Evolutionary conservation across 306 rosid species (phyloP).

Genomic region (Castanopsis chinensis): DNA sequence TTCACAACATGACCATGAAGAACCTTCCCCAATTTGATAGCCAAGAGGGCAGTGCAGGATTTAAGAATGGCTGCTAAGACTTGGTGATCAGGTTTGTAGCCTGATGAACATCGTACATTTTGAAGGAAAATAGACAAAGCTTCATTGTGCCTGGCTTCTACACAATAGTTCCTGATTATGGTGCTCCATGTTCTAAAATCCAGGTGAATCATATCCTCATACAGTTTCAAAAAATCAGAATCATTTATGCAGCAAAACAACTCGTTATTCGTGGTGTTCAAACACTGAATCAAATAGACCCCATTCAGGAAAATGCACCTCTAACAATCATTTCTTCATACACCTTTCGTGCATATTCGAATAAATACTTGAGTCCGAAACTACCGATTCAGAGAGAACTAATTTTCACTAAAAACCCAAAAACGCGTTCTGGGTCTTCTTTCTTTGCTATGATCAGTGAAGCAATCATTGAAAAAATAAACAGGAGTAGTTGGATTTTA

Average conservation of each 20-base stretch:
- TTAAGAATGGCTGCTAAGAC: constrained; percentile 61
- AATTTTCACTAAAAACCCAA: constrained; percentile 31
- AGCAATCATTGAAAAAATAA: constrained; percentile 37
- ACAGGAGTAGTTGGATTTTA: neutral
- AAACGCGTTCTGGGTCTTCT: constrained; percentile 52
- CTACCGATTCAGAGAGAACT: neutral
- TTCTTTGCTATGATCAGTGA: constrained; percentile 39
- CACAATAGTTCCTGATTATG: constrained; percentile 37
- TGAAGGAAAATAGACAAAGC: constrained; percentile 49
- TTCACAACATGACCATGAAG: constrained; percentile 65
- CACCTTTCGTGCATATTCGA: constrained; percentile 52
- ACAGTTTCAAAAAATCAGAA: neutral
- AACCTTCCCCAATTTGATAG: constrained; percentile 51
- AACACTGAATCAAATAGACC: no score
- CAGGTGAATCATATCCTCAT: constrained; percentile 40
- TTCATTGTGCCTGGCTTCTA: constrained; percentile 48
- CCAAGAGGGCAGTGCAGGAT: constrained; percentile 60
- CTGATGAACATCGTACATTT: constrained; percentile 24
- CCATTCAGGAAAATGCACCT: constrained; percentile 46
- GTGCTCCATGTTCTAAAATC: constrained; percentile 47
- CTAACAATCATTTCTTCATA: constrained; percentile 56
- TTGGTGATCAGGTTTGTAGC: constrained; percentile 47
- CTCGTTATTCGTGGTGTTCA: no score
- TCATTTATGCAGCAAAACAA: no score
- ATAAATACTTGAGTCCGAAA: constrained; percentile 49